These are phyloP conservation scores for Brassica balearica DNA, from an alignment of 441 rosid genomes.

Conservation along the genomic window DNA sequence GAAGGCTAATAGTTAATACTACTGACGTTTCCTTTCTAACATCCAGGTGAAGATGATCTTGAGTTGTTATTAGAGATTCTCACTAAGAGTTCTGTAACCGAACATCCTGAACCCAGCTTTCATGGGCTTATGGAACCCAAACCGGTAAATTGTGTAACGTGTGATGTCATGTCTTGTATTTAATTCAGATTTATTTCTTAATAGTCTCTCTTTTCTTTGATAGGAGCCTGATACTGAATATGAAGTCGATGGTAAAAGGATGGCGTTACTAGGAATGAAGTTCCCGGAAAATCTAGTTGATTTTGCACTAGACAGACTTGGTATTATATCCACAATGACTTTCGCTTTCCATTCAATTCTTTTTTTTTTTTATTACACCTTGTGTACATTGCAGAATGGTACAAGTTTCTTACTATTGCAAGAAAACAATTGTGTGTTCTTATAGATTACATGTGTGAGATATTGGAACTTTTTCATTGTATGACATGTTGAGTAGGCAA, in stretches of 20 bases:
- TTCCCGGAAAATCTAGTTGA: constrained; percentile 71
- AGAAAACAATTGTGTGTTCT: neutral
- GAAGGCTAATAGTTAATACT: constrained; percentile 26
- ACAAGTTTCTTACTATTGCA: constrained; percentile 7
- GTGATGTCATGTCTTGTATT: constrained; percentile 20
- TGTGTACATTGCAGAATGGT: neutral
- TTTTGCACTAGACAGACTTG: constrained; percentile 77
- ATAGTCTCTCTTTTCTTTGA: constrained; percentile 15
- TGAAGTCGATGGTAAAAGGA: constrained; percentile 58
- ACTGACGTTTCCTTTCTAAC: constrained; percentile 36
- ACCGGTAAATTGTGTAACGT: constrained; percentile 26
- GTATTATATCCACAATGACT: constrained; percentile 46
- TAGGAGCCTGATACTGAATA: constrained; percentile 75
- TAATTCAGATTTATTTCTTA: neutral
- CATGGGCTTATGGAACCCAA: constrained; percentile 40
- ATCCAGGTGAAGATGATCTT: constrained; percentile 70
- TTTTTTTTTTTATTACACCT: too few relatives aligned
- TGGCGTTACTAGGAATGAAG: constrained; percentile 71
- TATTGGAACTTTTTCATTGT: constrained; percentile 14
- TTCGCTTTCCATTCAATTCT: constrained; percentile 16
- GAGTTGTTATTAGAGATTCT: constrained; percentile 81
- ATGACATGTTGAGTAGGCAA: neutral
- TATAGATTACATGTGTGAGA: constrained; percentile 6
- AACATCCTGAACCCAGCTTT: constrained; percentile 34
- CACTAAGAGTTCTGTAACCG: constrained; percentile 26